phyloP scores from a whole-genome alignment of 2,329 filamentous ascomycete species.

The Davidsoniella virescens region DNA sequence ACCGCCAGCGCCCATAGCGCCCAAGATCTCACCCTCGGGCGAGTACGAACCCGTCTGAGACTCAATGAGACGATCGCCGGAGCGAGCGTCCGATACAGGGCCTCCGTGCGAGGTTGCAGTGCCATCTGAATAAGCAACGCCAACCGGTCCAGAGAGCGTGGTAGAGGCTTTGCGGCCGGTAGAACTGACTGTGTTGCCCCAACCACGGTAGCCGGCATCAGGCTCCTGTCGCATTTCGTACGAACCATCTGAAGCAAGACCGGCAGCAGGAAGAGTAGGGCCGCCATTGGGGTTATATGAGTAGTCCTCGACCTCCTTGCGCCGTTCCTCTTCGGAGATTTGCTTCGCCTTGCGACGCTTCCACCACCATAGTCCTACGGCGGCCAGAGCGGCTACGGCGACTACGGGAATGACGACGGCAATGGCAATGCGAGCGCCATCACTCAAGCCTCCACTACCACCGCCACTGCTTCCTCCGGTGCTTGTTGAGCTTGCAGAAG shows the following conservation, averaged over 20 bases:
- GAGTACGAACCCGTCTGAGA: conserved; percentile 29
- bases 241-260: conserved; percentile 31
- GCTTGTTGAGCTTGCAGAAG: conserved; percentile 18
- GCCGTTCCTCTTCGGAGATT: conserved; percentile 68
- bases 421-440: conserved; percentile 65
- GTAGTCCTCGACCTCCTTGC: conserved; percentile 96
- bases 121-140: conserved; percentile 52
- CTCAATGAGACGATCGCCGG: conserved; percentile 47
- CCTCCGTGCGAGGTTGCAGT: conserved; percentile 44
- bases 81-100: conserved; percentile 50
- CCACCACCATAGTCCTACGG: conserved; percentile 71
- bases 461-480: conserved; percentile 17
- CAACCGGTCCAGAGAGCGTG: conserved; percentile 60
- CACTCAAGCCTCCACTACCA: conserved; percentile 32
- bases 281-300: conserved; percentile 96
- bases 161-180: conserved; percentile 75
- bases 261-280: conserved; percentile 48
- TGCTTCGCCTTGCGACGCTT: conserved; percentile 74
- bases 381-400: conserved; percentile 64
- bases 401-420: conserved; percentile 89
- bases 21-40: conserved; percentile 68
- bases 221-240: conserved; percentile 68
- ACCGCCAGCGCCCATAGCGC: conserved; percentile 58
- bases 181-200: conserved; percentile 52
- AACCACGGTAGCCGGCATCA: conserved; percentile 74